Base-by-base conservation (phyloP, 257 asterid genomes). In the Primulina eburnea region DNA sequence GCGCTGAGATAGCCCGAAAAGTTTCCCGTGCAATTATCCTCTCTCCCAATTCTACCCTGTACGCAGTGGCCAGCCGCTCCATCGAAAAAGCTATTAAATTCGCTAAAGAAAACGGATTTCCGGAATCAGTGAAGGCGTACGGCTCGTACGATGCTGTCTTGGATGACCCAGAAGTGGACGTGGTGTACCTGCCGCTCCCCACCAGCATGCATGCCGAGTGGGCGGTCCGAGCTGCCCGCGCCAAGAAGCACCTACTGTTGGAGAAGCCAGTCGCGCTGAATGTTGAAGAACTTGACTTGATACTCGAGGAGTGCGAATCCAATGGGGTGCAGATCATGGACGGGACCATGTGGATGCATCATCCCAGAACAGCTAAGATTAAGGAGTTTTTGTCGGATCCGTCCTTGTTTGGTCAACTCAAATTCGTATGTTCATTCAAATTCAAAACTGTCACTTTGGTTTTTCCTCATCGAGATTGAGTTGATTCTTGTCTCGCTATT, bases 321-420 rank as follows among this genome's bases (percentile, higher is more conserved):
- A 75, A 68, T 76, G 84, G 78, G 33, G 79, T 84, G 55, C 89
- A 81, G 75, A 74, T 56, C 73, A 84, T 84, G 88, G 88, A 79
- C 37, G 68, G 78, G 66, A 79, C 84, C 56, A 79, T 82, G 84
- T 82, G 84, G 87, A 77, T 82, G 80, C 87, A 82, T 64, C 81
- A 79, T 64, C 79, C 79, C 0, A 78, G 84, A 12, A 82, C 81
- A 8, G 73, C 40, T 52, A 47, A 57, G 69, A 82, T 79, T 77
- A 71, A 64, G 17, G 79, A 72, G 20, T 79, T 79, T 58, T 71
- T 82, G 21, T 33, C 64, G 9, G 77, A 82, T 79, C 32, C 79
- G 1, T 70, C 61, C 7, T 77, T 64, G 11, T 82, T 80, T 50
- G 87, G 87, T 2, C 53, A 62, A 18, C 78, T 82, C 35, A 82